Conservation (phyloP, 2,329 filamentous ascomycete genomes). For the Arthrobotrys entomopaga region DNA sequence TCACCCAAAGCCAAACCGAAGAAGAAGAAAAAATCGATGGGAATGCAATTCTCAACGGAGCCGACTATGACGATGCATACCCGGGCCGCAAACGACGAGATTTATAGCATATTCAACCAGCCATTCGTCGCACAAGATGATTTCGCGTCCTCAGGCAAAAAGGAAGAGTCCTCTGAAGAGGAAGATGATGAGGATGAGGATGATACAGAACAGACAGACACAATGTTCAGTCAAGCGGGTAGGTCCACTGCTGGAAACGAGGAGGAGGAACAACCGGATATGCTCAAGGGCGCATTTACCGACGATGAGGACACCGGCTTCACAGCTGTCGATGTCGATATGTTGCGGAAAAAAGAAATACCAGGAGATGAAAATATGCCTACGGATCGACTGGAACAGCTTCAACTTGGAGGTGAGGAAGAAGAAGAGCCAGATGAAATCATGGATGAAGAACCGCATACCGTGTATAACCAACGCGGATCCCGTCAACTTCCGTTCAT, state of each 20-base stretch:
- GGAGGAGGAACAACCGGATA: conserved; percentile 55
- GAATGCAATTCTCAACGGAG: conserved; percentile 58
- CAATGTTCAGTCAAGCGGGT: conserved; percentile 60
- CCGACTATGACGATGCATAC: conserved; percentile 99
- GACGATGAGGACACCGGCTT: conserved; percentile 52
- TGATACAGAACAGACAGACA: conserved; percentile 61
- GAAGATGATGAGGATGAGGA: conserved; percentile 61
- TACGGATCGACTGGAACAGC: conserved; percentile 58
- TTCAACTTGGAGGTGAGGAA: conserved; percentile 51
- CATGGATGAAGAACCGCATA: conserved; percentile 59
- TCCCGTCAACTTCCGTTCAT: conserved; percentile 96
- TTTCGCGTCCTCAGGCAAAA: conserved; percentile 73
- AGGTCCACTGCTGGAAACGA: conserved; percentile 60
- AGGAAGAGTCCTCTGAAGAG: conserved; percentile 59
- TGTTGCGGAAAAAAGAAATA: conserved; percentile 58
- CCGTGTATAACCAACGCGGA: conserved; percentile 54
- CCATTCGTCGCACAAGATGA: conserved; percentile 68
- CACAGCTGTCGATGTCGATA: conserved; percentile 59
- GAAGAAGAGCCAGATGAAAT: conserved; percentile 59
- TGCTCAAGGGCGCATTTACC: conserved; percentile 41
- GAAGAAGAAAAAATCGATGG: conserved; percentile 70
- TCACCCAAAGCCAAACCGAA: conserved; percentile 71
- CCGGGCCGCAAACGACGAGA: conserved; percentile 92
- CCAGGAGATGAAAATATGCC: conserved; percentile 61
- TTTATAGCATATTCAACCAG: conserved; percentile 96